phyloP scores from a whole-genome alignment of 371 early-diverging fungal genomes.

The Syncephalis plumigaleata region DNA sequence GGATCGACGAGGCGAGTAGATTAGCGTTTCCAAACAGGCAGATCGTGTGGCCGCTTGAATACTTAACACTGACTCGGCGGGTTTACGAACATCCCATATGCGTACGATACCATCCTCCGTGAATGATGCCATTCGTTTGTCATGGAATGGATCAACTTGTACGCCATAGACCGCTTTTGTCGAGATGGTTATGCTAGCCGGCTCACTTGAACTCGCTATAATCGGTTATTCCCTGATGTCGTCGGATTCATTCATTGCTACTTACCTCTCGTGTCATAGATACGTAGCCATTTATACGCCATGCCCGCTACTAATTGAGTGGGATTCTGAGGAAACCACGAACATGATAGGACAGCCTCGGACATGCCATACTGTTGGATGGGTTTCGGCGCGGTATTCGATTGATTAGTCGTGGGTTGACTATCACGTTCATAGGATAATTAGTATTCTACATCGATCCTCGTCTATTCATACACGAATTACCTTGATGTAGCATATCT shows the following conservation, averaged over 20 bases:
- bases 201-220: slow-evolving; percentile 2
- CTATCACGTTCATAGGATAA: not conserved
- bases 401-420: slow-evolving; percentile 3
- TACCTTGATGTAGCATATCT: not conserved
- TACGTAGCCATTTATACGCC: slow-evolving; percentile 48
- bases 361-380: slow-evolving; percentile 48
- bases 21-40: slow-evolving; percentile 10
- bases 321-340: slow-evolving; percentile 40
- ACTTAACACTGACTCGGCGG: slow-evolving; percentile 22
- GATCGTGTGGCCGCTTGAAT: slow-evolving; percentile 1
- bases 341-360: slow-evolving; percentile 51
- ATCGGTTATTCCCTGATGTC: not conserved
- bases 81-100: slow-evolving; percentile 63
- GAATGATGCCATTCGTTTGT: slow-evolving; percentile 48
- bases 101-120: slow-evolving; percentile 50
- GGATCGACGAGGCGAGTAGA: slow-evolving; percentile 37
- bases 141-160: slow-evolving; percentile 48
- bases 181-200: slow-evolving; percentile 24
- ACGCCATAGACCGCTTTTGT: slow-evolving; percentile 63
- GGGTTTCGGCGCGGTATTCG: slow-evolving; percentile 10
- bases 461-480: not conserved
- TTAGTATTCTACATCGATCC: not conserved
- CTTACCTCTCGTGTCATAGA: slow-evolving; percentile 50
- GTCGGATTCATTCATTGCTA: not conserved
- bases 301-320: slow-evolving; percentile 53